Conservation (phyloP, 345 rosid genomes). For the Punica granatum region DNA sequence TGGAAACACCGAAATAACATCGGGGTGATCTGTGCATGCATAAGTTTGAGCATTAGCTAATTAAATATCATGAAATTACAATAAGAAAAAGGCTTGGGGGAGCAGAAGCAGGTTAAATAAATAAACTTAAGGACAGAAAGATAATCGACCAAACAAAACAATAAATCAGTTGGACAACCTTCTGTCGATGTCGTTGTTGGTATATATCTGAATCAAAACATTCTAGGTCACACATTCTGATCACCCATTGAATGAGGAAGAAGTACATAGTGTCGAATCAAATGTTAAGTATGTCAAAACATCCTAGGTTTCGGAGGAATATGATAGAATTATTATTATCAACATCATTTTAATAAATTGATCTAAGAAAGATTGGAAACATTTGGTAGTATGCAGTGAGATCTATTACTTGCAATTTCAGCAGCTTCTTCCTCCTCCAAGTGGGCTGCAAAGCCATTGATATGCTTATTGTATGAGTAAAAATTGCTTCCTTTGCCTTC, state of each 20-base stretch:
- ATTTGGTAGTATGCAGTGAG: not conserved
- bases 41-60: no score
- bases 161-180: not conserved
- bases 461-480: conserved; percentile 37
- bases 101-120: no score
- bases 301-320: no score
- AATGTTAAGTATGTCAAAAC: no score
- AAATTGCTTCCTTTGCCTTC: conserved; percentile 40
- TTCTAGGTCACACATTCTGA: not conserved
- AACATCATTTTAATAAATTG: no score
- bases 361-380: not conserved
- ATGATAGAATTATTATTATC: no score
- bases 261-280: no score
- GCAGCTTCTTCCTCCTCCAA: conserved; percentile 44
- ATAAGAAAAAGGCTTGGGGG: no score
- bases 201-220: not conserved
- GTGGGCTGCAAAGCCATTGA: conserved; percentile 51
- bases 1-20: conserved; percentile 37
- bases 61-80: no score
- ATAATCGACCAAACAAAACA: not conserved
- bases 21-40: conserved; percentile 47
- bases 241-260: no score
- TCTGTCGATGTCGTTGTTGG: no score
- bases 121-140: no score
- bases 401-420: conserved; percentile 27